Percentiles rank a stretch among this genome's conserved stretches.
Evolutionary conservation across 495 filamentous ascomycete genomes (phyloP).

Genomic region (Aspergillus saccharolyticus): DNA sequence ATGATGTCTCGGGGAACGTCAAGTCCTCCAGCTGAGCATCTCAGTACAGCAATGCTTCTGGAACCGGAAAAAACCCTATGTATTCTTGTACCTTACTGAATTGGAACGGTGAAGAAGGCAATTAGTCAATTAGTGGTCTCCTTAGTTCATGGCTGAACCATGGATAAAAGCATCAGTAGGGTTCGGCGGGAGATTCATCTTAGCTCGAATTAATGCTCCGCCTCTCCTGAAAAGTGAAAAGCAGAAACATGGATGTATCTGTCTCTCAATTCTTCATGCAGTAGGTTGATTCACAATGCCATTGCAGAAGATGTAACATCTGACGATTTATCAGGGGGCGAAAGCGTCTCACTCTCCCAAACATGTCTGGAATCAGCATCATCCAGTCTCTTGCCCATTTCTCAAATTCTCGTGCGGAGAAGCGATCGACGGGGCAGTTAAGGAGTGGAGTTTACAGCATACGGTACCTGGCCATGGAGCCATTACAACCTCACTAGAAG

Average conservation of each 20-base stretch:
- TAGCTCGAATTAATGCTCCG: not conserved
- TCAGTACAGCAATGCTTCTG: not conserved
- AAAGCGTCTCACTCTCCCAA: not conserved
- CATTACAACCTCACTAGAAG: not conserved
- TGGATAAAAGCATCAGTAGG: conserved; percentile 5
- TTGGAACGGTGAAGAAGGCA: not conserved
- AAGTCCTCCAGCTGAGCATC: not conserved
- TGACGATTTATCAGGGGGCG: not conserved
- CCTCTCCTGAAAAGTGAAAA: not conserved
- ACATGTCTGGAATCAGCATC: not conserved
- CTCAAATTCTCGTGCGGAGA: conserved; percentile 5
- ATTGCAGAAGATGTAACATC: not conserved
- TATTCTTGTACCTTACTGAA: not conserved
- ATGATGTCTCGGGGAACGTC: not conserved
- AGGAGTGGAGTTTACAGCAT: conserved; percentile 14
- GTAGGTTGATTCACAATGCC: not conserved
- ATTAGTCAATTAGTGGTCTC: not conserved
- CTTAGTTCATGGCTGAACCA: conserved; percentile 14
- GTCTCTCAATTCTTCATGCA: not conserved
- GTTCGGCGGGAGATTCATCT: conserved; percentile 3
- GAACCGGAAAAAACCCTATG: not conserved
- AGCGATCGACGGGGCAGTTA: conserved; percentile 16
- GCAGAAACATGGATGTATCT: not conserved
- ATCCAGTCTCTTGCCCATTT: not conserved
- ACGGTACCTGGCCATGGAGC: conserved; percentile 2